These are phyloP conservation scores for Rhynchosporium graminicola DNA, from an alignment of 2,329 filamentous ascomycete genomes.

Conservation along the genomic window DNA sequence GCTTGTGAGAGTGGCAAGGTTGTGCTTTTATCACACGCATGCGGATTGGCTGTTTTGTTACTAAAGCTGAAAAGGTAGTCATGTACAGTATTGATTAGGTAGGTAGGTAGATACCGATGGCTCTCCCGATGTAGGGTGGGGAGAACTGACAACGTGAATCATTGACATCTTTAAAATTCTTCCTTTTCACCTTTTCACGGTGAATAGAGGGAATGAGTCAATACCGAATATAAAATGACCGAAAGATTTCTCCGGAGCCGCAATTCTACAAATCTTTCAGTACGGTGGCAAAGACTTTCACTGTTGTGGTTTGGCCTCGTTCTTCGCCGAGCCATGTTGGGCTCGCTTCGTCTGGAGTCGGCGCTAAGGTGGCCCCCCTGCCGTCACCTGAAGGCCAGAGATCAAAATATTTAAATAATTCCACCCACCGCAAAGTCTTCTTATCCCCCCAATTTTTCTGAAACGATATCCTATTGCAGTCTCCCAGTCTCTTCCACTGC, in stretches of 20 bases:
- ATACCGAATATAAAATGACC: too few species aligned
- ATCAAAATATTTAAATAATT: conserved; percentile 2
- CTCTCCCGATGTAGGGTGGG: too few species aligned
- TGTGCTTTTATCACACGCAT: too few species aligned
- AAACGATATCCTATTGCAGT: neutral
- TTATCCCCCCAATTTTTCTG: neutral
- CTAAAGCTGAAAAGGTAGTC: too few species aligned
- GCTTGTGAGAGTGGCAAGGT: too few species aligned
- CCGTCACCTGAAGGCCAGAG: neutral
- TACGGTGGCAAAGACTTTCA: conserved; percentile 7
- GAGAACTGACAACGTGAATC: too few species aligned
- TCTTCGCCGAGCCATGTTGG: conserved; percentile 5
- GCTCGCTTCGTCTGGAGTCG: neutral
- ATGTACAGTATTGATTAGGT: too few species aligned
- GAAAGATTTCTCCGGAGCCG: neutral
- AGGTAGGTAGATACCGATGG: too few species aligned
- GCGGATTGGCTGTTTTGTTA: too few species aligned
- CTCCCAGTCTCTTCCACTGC: neutral
- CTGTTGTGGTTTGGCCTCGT: neutral
- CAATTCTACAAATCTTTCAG: neutral
- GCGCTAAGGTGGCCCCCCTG: conserved; percentile 1
- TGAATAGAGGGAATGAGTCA: too few species aligned
- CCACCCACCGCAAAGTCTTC: neutral
- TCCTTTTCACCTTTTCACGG: too few species aligned
- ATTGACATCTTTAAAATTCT: too few species aligned